Evolutionary conservation across 495 filamentous ascomycete species (phyloP), one percentile per base, ranked within the genome.

Genomic region (Pyronema domesticum): DNA sequence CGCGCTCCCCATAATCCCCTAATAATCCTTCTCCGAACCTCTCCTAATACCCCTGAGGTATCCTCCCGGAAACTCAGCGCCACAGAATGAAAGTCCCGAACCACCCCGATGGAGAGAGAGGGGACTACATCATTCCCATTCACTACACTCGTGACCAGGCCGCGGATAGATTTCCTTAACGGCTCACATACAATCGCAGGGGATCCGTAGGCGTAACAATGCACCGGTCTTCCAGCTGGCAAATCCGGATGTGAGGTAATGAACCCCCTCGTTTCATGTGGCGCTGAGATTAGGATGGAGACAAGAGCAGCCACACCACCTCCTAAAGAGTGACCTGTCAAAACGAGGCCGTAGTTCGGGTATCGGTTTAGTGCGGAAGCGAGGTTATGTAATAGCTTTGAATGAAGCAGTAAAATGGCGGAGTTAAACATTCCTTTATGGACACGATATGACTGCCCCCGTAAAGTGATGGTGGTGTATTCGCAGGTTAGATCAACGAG

Each of bases 401-500:
- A 78, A 13, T 70, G 70, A 0, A 89, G 70, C 0, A 89, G 71
- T 6, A 83, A 75, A 19, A 77, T 71, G 3, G 84, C 84, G 3
- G 82, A 86, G 10, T 83, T 82, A 58, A 85, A 79, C 59, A 89
- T 84, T n/a, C 84, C 84, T 63, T 86, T 87, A 68, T 89, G 84
- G 0, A 86, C 82, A 51, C 81, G 80, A 68, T 86, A 87, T 3
- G 64, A 63, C 48, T 72, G 76, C 11, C 80, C 82, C 48, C 80
- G 75, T 74, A 82, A 83, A 34, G 71, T 57, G 0, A 89, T 72
- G 47, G 81, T 77, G 57, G 86, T 82, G 55, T 85, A 89, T 53
- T 87, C 84, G 63, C 84, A 89, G 36, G 81, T 82, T 75, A 87
- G 79, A 58, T 89, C 84, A 9, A 83, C 83, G 13, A 89, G 72